phyloP scores from a whole-genome alignment of 441 rosid species.

The Pelargonium myrrhifolium region DNA sequence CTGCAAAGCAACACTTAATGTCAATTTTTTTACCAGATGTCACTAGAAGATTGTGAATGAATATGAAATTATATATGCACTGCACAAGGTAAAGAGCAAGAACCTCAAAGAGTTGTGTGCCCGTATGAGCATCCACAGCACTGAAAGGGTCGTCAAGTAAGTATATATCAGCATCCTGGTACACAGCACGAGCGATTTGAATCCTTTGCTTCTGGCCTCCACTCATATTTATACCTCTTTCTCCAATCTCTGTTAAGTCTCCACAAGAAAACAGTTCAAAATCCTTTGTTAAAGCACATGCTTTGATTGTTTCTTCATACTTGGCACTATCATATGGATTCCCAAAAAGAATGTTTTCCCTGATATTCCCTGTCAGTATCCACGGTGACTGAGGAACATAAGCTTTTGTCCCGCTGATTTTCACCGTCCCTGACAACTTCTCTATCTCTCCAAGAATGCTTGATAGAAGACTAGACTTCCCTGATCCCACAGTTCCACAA shows the following conservation, averaged over 20 bases:
- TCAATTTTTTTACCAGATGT: not conserved
- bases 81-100: not conserved
- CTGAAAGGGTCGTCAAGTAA: slow-evolving; percentile 96
- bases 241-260: slow-evolving; percentile 91
- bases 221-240: slow-evolving; percentile 97
- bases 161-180: slow-evolving; percentile 90
- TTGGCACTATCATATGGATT: slow-evolving; percentile 42
- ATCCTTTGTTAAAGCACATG: slow-evolving; percentile 82
- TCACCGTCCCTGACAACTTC: slow-evolving; percentile 65
- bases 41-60: not conserved
- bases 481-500: slow-evolving; percentile 95
- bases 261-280: slow-evolving; percentile 73
- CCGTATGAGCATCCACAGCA: slow-evolving; percentile 98
- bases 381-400: slow-evolving; percentile 93
- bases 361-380: slow-evolving; percentile 84
- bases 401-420: slow-evolving; percentile 76
- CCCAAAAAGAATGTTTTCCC: slow-evolving; percentile 86
- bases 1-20: slow-evolving; percentile 27
- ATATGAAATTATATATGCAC: not conserved
- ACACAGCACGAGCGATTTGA: slow-evolving; percentile 93
- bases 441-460: slow-evolving; percentile 78
- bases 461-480: slow-evolving; percentile 89
- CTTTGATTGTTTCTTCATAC: slow-evolving; percentile 59
- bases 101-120: slow-evolving; percentile 83
- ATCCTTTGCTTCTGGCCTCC: slow-evolving; percentile 99